phyloP scores from a whole-genome alignment of 345 rosid genomes.

The Gossypium australe region DNA sequence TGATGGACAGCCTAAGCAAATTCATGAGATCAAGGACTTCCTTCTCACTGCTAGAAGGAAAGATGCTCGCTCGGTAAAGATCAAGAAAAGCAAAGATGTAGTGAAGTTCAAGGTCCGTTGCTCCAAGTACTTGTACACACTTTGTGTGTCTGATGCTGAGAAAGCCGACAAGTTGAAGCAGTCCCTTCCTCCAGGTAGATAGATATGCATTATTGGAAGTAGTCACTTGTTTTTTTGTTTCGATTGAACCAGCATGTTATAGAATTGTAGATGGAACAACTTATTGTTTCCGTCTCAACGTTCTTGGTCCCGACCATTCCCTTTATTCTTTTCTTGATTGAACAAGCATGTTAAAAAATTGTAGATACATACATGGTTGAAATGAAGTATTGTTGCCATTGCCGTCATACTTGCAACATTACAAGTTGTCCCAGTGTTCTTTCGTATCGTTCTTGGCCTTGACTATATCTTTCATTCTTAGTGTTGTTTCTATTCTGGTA shows the following conservation, averaged over 20 bases:
- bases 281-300: too few species aligned
- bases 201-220: not conserved
- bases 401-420: too few species aligned
- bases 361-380: too few species aligned
- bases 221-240: not conserved
- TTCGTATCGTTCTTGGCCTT: too few species aligned
- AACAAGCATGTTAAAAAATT: too few species aligned
- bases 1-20: constrained; percentile 73
- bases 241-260: not conserved
- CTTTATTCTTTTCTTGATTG: too few species aligned
- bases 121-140: constrained; percentile 87
- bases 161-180: constrained; percentile 96
- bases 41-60: constrained; percentile 95
- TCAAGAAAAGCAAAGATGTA: constrained; percentile 72
- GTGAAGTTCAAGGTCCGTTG: constrained; percentile 96
- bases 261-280: not conserved
- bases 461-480: too few species aligned
- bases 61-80: constrained; percentile 85
- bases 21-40: constrained; percentile 93
- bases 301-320: too few species aligned
- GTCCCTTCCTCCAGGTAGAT: constrained; percentile 89
- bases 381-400: too few species aligned
- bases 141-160: constrained; percentile 76
- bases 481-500: too few species aligned
- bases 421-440: too few species aligned